phyloP scores from a whole-genome alignment of 2,329 filamentous ascomycete genomes.

The Penicillium freii region DNA sequence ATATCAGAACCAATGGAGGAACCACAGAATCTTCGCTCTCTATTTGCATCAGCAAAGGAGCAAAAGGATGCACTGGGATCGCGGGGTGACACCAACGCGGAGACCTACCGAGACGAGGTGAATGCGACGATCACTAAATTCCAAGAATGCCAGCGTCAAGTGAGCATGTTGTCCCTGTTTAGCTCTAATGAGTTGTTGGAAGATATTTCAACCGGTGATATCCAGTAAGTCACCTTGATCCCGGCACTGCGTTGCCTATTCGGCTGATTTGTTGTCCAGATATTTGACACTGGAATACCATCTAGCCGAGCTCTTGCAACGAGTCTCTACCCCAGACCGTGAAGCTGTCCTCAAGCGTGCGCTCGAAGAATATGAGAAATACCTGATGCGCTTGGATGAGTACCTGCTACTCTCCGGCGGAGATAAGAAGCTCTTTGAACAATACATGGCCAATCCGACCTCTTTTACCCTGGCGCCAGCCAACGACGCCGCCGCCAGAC shows the following conservation, averaged over 20 bases:
- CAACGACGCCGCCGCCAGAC: constrained; percentile 64
- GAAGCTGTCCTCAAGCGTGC: constrained; percentile 62
- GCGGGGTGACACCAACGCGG: constrained; percentile 63
- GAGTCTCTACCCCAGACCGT: constrained; percentile 62
- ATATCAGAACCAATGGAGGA: constrained; percentile 42
- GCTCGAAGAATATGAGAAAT: constrained; percentile 71
- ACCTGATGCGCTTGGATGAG: constrained; percentile 71
- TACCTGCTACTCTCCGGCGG: constrained; percentile 68
- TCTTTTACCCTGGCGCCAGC: constrained; percentile 70
- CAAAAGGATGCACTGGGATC: constrained; percentile 59
- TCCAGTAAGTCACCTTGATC: constrained; percentile 57
- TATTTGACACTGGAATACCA: constrained; percentile 76
- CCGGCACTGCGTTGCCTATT: not conserved
- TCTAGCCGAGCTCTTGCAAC: constrained; percentile 75
- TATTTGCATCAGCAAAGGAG: constrained; percentile 56
- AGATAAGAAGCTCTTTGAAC: constrained; percentile 68
- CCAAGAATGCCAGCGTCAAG: constrained; percentile 67
- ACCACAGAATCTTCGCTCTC: constrained; percentile 54
- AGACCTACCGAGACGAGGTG: constrained; percentile 67
- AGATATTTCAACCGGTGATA: constrained; percentile 77
- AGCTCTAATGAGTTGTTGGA: constrained; percentile 86
- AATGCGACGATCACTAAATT: constrained; percentile 67
- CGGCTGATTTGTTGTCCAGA: constrained; percentile 41
- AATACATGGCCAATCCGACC: constrained; percentile 69
- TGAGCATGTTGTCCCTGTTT: constrained; percentile 74